A percentile compares a stretch with the other conserved stretches of the same genome.
Conservation (phyloP, 2,329 filamentous ascomycete species). For the Exophiala phaeomuriformis region DNA sequence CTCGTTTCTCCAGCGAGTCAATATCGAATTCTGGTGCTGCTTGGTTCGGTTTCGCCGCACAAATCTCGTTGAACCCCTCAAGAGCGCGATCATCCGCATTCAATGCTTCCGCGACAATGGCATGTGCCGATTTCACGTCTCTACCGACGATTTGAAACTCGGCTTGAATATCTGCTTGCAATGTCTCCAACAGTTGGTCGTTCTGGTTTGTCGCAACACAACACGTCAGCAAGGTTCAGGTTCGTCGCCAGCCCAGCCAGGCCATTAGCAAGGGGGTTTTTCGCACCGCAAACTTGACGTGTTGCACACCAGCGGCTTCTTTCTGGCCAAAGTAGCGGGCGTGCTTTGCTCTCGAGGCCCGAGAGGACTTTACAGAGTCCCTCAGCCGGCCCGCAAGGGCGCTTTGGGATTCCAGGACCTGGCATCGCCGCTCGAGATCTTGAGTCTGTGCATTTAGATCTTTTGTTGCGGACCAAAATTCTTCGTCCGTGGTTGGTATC, state of each 20-base stretch:
- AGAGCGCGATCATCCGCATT: conserved; percentile 20
- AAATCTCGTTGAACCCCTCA: conserved; percentile 9
- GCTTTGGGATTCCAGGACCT: conserved; percentile 7
- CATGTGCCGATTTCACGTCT: conserved; percentile 9
- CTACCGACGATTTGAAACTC: conserved; percentile 2
- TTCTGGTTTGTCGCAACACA: conserved; percentile 3
- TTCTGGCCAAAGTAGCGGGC: conserved; percentile 9
- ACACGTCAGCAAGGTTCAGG: background rate
- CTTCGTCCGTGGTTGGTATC: conserved; percentile 11
- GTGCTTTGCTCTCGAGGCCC: conserved; percentile 2
- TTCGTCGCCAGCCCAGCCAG: background rate
- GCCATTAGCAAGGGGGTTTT: background rate
- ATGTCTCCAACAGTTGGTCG: conserved; percentile 8
- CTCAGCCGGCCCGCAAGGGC: background rate
- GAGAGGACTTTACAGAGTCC: background rate
- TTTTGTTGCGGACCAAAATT: conserved; percentile 12
- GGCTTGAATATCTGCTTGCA: conserved; percentile 3
- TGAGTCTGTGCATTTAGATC: conserved; percentile 16
- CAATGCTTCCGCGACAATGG: conserved; percentile 3
- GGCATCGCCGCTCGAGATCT: conserved; percentile 9
- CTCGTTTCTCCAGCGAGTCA: conserved; percentile 1
- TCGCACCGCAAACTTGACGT: conserved; percentile 16
- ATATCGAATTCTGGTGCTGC: background rate
- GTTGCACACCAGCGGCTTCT: conserved; percentile 13
- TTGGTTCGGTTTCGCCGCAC: background rate